Conservation (phyloP, 805 yeast species). For the Kuraishia borneana region DNA sequence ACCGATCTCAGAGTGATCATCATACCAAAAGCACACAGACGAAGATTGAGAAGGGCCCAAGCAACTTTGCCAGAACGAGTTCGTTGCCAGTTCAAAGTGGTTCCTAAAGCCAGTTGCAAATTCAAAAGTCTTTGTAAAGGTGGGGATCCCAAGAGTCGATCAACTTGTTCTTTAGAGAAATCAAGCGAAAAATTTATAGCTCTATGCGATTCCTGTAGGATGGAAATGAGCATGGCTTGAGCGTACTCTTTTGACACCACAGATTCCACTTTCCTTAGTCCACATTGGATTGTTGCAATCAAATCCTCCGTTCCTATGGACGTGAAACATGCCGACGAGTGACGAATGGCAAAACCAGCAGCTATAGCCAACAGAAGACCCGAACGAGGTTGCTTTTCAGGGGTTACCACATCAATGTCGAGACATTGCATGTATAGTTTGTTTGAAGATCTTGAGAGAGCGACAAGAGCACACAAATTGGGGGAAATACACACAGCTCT, state of each 20-base stretch:
- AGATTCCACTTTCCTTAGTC: slow-evolving; percentile 21
- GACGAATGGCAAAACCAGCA: slow-evolving; percentile 52
- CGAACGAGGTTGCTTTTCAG: slow-evolving; percentile 7
- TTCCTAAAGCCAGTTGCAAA: slow-evolving; percentile 58
- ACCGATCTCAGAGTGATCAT: slow-evolving; percentile 51
- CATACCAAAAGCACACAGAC: slow-evolving; percentile 61
- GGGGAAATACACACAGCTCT: slow-evolving; percentile 36
- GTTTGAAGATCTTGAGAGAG: slow-evolving; percentile 14
- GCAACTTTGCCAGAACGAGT: slow-evolving; percentile 37
- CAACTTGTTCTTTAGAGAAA: slow-evolving; percentile 63
- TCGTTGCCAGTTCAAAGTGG: slow-evolving; percentile 24
- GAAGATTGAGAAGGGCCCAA: slow-evolving; percentile 53
- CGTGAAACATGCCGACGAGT: slow-evolving; percentile 61
- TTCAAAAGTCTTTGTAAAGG: slow-evolving; percentile 66
- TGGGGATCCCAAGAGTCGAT: slow-evolving; percentile 63
- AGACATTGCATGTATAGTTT: slow-evolving; percentile 12
- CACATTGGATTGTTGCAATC: slow-evolving; percentile 40
- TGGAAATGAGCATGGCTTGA: slow-evolving; percentile 24
- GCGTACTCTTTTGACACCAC: slow-evolving; percentile 13
- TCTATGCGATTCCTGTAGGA: slow-evolving; percentile 60
- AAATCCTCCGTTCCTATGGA: slow-evolving; percentile 63
- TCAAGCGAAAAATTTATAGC: slow-evolving; percentile 66
- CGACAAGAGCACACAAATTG: slow-evolving; percentile 29
- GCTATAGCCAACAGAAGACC: slow-evolving; percentile 32
- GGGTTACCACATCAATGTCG: slow-evolving; percentile 7